A percentile compares a stretch with the other conserved stretches of the same genome.
Evolutionary conservation across 148 eudicot genomes (phyloP).

Genomic region (Camellia sinensis): DNA sequence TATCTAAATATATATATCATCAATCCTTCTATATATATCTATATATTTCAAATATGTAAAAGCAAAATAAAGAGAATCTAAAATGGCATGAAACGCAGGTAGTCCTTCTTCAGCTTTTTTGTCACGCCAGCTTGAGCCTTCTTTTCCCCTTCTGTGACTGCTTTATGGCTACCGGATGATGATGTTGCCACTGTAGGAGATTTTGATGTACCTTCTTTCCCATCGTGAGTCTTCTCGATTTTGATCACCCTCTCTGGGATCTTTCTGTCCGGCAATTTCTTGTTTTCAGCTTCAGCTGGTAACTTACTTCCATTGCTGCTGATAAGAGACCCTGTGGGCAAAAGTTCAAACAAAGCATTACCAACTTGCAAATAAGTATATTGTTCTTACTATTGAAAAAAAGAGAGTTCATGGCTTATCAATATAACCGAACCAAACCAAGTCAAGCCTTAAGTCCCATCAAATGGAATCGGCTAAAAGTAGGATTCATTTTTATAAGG

Average conservation of each 20-base stretch:
- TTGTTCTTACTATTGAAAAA: too few species aligned
- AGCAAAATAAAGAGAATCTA: neutral
- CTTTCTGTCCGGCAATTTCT: neutral
- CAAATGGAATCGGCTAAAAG: too few species aligned
- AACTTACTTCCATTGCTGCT: slow-evolving; percentile 8
- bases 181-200: neutral
- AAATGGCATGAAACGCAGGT: slow-evolving; percentile 28
- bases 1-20: too few species aligned
- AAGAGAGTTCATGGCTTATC: neutral
- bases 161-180: slow-evolving; percentile 15
- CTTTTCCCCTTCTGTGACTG: slow-evolving; percentile 17
- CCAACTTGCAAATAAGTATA: neutral
- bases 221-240: slow-evolving; percentile 9
- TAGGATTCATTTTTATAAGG: too few species aligned
- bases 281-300: neutral
- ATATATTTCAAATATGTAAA: neutral
- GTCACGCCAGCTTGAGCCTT: slow-evolving; percentile 1
- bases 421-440: neutral
- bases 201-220: slow-evolving; percentile 15
- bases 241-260: neutral
- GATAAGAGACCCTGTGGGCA: slow-evolving; percentile 15
- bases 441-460: too few species aligned
- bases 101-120: slow-evolving; percentile 26
- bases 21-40: too few species aligned
- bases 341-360: neutral